Base-by-base conservation (phyloP, 2,329 filamentous ascomycete genomes). In the Cladophialophora yegresii region DNA sequence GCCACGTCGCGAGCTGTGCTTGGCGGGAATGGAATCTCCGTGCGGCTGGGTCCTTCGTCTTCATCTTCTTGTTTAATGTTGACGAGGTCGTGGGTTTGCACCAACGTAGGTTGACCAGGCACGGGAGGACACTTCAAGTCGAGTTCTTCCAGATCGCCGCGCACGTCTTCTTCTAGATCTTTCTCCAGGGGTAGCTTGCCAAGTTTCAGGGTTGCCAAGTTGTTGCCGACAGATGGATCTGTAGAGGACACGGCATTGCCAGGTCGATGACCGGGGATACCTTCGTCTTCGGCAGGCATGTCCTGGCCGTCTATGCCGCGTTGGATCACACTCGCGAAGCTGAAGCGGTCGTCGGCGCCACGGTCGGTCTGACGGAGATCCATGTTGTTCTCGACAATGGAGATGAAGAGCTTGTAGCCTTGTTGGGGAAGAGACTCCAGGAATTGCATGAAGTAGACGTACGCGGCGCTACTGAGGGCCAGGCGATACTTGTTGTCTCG, bases 1-100 rank as follows among this genome's bases (percentile, higher is more conserved):
- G 91, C 87, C 7, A 99, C 92, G 72, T 99, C 95, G 66, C 93
- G 85, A 2, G 92, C 92, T 20, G 92, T 86, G 0, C 93, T 96
- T 4, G 92, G 90, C 0, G 95, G 95, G 23, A 96, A 86, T 1
- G 95, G 93, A 23, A 98, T 85, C 26, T 93, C 89, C 16, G 89
- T 83, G 50, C 93, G 86, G 54, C 82, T 88, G 1, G 93, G 93
- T 0, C 84, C 91, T 73, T 98, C 95, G 28, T 89, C 89, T 58
- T 89, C 89, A 36, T 96, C 93, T 77, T 97, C 95, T 28, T 89
- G 86, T 80, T 99, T 99, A 61, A 72, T 72, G 67, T 89, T 89
- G 74, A 89, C 90, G 60, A 89, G 85, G 70, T 98, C 93, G 70
- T 96, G 96, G 70, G 95, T 91, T 22, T 97, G 91, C 0, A 96